Percentiles rank a stretch among this genome's conserved stretches.
Evolutionary conservation across 192 early-diverging fungal species (phyloP).

Genomic region (Entrophospora sp.): DNA sequence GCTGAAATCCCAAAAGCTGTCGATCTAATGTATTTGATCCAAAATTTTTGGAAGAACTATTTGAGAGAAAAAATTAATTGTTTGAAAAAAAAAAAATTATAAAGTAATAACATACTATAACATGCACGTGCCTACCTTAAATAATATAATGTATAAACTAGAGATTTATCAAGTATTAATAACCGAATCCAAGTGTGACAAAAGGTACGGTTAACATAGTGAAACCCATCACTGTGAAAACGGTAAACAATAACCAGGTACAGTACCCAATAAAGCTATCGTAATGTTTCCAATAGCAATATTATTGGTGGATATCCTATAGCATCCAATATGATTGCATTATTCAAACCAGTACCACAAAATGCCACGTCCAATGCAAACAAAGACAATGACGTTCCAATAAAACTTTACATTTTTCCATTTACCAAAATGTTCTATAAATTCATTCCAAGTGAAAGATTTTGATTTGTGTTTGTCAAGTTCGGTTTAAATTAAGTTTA

Average conservation of each 20-base stretch:
- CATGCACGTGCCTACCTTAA: too few species aligned
- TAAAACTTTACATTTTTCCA: conserved; percentile 72
- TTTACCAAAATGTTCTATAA: conserved; percentile 65
- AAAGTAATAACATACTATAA: too few species aligned
- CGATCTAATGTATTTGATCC: conserved; percentile 81
- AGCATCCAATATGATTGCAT: conserved; percentile 57
- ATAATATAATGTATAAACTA: too few species aligned
- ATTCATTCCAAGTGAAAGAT: conserved; percentile 50
- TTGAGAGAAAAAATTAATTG: conserved; percentile 55
- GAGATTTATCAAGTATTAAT: conserved; percentile 55
- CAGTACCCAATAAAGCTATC: conserved; percentile 72
- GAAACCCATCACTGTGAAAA: conserved; percentile 85
- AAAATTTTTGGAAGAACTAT: conserved; percentile 87
- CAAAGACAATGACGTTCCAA: conserved; percentile 69
- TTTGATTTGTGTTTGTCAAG: too few species aligned
- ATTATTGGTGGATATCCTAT: conserved; percentile 59
- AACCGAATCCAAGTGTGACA: conserved; percentile 60
- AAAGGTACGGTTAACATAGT: conserved; percentile 60
- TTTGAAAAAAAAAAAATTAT: neutral
- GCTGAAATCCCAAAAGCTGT: conserved; percentile 77
- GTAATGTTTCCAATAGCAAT: conserved; percentile 85
- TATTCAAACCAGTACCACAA: conserved; percentile 57
- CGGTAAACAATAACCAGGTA: conserved; percentile 96
- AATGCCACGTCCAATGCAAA: conserved; percentile 75
- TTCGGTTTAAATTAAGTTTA: conserved; percentile 34